These are phyloP conservation scores for Penicillium sp. DNA, from an alignment of 2,329 filamentous ascomycete species.

Conservation along the genomic window DNA sequence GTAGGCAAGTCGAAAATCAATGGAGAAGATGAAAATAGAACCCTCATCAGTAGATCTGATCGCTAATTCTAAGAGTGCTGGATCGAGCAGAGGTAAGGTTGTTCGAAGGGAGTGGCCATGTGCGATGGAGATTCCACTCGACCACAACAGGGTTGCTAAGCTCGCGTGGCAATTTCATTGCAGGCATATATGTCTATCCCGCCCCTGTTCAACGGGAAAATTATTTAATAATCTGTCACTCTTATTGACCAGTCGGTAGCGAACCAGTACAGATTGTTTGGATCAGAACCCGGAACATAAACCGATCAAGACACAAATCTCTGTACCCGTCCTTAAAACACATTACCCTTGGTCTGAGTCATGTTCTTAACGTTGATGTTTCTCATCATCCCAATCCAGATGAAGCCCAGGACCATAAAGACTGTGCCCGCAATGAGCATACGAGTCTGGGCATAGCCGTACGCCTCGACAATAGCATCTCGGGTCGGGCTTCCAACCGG, in stretches of 20 bases:
- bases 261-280: neutral
- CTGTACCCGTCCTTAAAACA: constrained; percentile 51
- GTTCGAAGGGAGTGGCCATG: too few relatives aligned
- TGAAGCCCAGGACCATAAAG: constrained; percentile 51
- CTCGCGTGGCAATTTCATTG: too few relatives aligned
- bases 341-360: constrained; percentile 58
- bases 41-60: neutral
- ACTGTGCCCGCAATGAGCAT: constrained; percentile 60
- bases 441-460: constrained; percentile 60
- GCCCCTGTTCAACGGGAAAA: too few relatives aligned
- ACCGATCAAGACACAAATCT: neutral
- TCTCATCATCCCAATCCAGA: constrained; percentile 56
- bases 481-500: constrained; percentile 57
- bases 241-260: neutral
- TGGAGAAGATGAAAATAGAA: too few relatives aligned
- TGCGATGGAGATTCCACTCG: too few relatives aligned
- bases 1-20: neutral
- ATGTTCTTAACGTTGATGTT: constrained; percentile 59
- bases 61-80: too few relatives aligned
- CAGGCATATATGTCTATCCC: too few relatives aligned
- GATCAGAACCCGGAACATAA: neutral
- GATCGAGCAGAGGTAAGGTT: too few relatives aligned
- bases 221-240: neutral
- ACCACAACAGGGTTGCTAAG: too few relatives aligned
- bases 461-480: constrained; percentile 65